Conservation (phyloP, 306 rosid species). For the Trifolium fragiferum region DNA sequence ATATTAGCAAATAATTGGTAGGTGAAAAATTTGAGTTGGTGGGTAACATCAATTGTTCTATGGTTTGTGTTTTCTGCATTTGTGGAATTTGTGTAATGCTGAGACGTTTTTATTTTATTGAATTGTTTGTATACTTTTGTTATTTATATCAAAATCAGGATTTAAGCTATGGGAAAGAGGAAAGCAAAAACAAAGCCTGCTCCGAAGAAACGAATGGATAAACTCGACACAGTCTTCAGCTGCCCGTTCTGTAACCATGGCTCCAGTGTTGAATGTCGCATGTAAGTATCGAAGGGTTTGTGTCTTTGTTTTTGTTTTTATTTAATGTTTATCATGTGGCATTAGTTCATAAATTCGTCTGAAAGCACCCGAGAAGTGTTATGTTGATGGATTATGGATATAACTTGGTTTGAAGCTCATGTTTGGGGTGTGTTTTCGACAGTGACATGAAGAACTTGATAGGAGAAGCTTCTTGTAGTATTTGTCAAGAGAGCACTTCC, state of each 20-base stretch:
- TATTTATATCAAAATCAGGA: constrained; percentile 12
- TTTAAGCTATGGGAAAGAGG: constrained; percentile 83
- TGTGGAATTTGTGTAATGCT: no score
- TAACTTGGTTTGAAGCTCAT: neutral
- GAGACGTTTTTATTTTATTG: no score
- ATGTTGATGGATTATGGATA: constrained; percentile 7
- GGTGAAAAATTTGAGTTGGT: no score
- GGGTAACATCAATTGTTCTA: no score
- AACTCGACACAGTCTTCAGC: constrained; percentile 93
- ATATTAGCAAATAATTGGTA: no score
- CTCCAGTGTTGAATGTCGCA: constrained; percentile 85
- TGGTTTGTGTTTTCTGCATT: no score
- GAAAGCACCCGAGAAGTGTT: no score
- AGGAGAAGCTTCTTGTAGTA: constrained; percentile 89
- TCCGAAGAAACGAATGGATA: constrained; percentile 93
- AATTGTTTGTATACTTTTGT: no score
- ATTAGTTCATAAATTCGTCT: neutral
- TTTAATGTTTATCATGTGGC: neutral
- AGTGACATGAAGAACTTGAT: constrained; percentile 95
- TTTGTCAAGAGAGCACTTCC: constrained; percentile 94
- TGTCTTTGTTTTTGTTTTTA: no score
- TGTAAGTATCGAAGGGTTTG: constrained; percentile 55
- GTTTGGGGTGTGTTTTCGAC: constrained; percentile 39
- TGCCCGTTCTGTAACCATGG: constrained; percentile 99
- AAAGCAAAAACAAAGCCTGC: constrained; percentile 92